A percentile compares a stretch with the other conserved stretches of the same genome.
These are phyloP conservation scores for Hamigera avellanea DNA, from an alignment of 495 filamentous ascomycete genomes.

Conservation along the genomic window DNA sequence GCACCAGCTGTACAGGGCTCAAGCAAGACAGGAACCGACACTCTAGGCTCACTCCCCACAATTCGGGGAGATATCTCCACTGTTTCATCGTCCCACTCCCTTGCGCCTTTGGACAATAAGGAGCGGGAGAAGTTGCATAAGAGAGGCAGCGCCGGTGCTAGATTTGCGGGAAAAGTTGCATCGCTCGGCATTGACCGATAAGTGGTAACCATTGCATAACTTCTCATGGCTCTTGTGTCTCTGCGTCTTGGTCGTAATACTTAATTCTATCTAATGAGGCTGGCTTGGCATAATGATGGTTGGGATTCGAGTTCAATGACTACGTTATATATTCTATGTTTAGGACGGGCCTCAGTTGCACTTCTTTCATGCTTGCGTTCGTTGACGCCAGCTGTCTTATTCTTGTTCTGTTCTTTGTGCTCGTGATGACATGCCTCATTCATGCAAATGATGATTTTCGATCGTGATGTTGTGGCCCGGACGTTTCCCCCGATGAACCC, in stretches of 20 bases:
- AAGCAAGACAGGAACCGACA: constrained; percentile 23
- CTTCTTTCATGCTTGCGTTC: not conserved
- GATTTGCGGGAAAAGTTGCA: constrained; percentile 37
- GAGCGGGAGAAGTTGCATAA: constrained; percentile 42
- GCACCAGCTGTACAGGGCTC: constrained; percentile 6
- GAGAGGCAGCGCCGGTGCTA: constrained; percentile 36
- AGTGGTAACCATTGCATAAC: not conserved
- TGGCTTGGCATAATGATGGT: constrained; percentile 3
- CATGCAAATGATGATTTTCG: not conserved
- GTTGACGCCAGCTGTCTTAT: too few relatives aligned
- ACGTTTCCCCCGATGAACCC: too few relatives aligned
- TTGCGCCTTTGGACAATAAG: constrained; percentile 23
- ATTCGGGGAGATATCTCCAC: constrained; percentile 25
- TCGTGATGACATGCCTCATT: too few relatives aligned
- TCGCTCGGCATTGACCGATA: constrained; percentile 34
- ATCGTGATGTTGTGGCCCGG: too few relatives aligned
- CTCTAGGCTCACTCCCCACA: constrained; percentile 33
- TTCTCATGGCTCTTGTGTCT: not conserved
- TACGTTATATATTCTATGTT: not conserved
- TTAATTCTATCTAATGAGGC: constrained; percentile 13
- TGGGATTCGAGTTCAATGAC: not conserved
- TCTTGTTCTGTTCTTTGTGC: too few relatives aligned
- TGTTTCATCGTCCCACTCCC: constrained; percentile 14
- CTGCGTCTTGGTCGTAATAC: not conserved
- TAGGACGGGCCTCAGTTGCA: not conserved